Evolutionary conservation across 345 rosid species (phyloP).

Genomic region (Eucalyptus cloeziana): DNA sequence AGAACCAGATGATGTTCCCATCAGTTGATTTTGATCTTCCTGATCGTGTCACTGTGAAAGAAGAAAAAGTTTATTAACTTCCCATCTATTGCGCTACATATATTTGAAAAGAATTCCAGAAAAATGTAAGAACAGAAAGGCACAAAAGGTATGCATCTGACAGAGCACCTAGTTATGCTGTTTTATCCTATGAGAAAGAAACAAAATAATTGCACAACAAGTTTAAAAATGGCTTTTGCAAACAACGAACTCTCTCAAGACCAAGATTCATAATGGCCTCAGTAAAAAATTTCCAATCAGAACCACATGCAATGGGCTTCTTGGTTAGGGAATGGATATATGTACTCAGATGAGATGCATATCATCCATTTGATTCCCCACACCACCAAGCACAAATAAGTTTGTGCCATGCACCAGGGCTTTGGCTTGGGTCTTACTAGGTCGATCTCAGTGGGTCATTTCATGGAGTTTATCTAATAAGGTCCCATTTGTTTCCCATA

Average conservation of each 20-base stretch:
- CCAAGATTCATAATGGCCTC: neutral
- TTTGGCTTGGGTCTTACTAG: neutral
- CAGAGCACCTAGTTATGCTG: neutral
- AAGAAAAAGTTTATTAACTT: neutral
- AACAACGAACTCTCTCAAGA: neutral
- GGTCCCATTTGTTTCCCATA: neutral
- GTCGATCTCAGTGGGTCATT: neutral
- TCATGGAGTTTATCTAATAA: neutral
- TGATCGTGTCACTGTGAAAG: neutral
- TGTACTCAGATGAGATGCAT: neutral
- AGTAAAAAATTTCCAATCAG: neutral
- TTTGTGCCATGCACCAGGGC: neutral
- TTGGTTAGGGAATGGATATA: neutral
- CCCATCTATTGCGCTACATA: neutral
- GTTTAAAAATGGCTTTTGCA: neutral
- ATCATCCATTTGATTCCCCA: neutral
- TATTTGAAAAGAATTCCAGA: neutral
- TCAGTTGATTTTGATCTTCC: constrained; percentile 5
- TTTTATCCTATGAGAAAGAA: neutral
- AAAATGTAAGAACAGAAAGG: neutral
- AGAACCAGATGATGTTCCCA: constrained; percentile 95
- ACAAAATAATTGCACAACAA: neutral
- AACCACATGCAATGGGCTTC: neutral
- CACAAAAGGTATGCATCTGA: neutral
- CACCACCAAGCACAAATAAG: neutral